Evolutionary conservation across 768 basidiomycete species (phyloP).

Genomic region (Rubroboletus pulcherrimus): DNA sequence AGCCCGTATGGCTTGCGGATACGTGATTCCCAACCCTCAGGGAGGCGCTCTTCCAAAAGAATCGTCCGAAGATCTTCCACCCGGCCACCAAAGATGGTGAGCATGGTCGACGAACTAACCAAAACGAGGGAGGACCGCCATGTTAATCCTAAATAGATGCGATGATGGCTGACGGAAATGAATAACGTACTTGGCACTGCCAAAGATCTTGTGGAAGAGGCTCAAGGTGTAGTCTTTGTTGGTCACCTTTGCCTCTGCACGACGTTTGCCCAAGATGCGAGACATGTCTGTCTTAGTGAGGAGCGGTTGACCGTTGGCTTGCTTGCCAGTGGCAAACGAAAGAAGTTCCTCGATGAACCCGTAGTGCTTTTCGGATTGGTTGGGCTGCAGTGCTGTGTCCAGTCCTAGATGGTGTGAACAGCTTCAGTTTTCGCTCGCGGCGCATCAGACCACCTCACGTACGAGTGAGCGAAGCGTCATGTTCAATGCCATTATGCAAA

Average conservation of each 20-base stretch:
- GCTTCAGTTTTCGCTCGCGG: background rate
- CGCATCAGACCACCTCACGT: background rate
- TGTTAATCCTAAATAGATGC: background rate
- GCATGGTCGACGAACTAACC: constrained; percentile 58
- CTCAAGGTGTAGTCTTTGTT: constrained; percentile 59
- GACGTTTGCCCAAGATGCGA: constrained; percentile 54
- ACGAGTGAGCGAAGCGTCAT: constrained; percentile 35
- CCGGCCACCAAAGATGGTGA: constrained; percentile 66
- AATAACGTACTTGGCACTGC: constrained; percentile 58
- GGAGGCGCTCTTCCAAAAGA: constrained; percentile 65
- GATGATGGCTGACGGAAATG: background rate
- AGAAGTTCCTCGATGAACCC: constrained; percentile 57
- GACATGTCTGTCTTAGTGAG: constrained; percentile 62
- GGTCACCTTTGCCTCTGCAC: constrained; percentile 48
- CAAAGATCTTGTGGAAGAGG: constrained; percentile 58
- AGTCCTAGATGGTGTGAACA: constrained; percentile 40
- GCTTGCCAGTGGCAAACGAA: constrained; percentile 55
- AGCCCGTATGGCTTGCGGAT: constrained; percentile 52
- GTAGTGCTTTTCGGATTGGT: constrained; percentile 52
- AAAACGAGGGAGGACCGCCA: background rate
- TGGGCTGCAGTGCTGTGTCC: constrained; percentile 42
- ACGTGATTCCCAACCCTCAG: constrained; percentile 68
- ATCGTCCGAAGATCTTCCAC: constrained; percentile 51
- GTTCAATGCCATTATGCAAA: constrained; percentile 60
- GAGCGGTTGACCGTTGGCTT: constrained; percentile 40